Evolutionary conservation across 2,329 filamentous ascomycete genomes (phyloP).

Genomic region (Zasmidium citrigriseum): DNA sequence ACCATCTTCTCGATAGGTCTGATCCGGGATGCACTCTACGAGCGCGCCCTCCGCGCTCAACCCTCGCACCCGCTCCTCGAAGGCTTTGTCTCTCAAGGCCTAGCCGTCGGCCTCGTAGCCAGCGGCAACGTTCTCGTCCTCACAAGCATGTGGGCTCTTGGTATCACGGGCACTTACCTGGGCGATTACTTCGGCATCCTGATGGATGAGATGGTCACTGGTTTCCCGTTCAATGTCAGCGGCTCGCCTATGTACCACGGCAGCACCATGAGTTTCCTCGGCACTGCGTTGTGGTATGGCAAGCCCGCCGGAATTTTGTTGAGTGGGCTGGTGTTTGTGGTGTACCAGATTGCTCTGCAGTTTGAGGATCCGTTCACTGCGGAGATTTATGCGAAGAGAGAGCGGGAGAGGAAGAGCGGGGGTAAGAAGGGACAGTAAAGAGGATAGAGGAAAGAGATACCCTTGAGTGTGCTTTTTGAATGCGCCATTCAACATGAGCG

Average conservation of each 20-base stretch:
- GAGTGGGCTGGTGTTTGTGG: slow-evolving; percentile 70
- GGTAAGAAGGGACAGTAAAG: slow-evolving; percentile 22
- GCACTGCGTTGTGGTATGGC: slow-evolving; percentile 78
- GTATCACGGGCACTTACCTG: slow-evolving; percentile 92
- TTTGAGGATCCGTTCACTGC: slow-evolving; percentile 96
- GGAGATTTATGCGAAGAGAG: slow-evolving; percentile 87
- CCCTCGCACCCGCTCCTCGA: slow-evolving; percentile 75
- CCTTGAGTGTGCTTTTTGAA: slow-evolving; percentile 13
- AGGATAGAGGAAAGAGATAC: slow-evolving; percentile 21
- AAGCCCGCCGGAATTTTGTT: slow-evolving; percentile 84
- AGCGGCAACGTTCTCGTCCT: slow-evolving; percentile 82
- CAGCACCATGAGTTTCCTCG: slow-evolving; percentile 87
- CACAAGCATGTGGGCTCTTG: slow-evolving; percentile 86
- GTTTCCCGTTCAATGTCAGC: slow-evolving; percentile 93
- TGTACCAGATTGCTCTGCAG: slow-evolving; percentile 77
- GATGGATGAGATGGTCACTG: slow-evolving; percentile 91
- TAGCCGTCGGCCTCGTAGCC: slow-evolving; percentile 71
- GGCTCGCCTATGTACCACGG: slow-evolving; percentile 96
- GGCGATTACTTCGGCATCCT: slow-evolving; percentile 99
- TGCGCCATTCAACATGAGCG: slow-evolving; percentile 36
- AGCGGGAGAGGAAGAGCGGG: slow-evolving; percentile 51
- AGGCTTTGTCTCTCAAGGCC: slow-evolving; percentile 58
- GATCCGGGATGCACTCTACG: slow-evolving; percentile 77
- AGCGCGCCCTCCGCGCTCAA: slow-evolving; percentile 74
- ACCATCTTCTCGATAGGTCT: slow-evolving; percentile 92